These are phyloP conservation scores for Hamamelis virginiana DNA, from an alignment of 164 flowering plant species.

Conservation along the genomic window DNA sequence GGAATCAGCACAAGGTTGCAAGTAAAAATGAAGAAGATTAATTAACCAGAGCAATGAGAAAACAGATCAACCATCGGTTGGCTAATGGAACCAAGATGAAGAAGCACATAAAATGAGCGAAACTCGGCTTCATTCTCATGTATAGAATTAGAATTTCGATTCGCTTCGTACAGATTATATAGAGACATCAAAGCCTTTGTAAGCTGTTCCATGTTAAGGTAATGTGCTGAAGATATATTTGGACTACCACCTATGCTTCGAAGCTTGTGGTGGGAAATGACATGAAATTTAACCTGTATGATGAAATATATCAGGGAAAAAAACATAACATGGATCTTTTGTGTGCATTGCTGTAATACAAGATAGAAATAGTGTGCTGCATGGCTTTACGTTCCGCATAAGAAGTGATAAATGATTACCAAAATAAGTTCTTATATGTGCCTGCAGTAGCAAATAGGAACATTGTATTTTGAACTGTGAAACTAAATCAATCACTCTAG, in stretches of 20 bases:
- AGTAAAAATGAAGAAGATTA: neutral
- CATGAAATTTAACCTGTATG: conserved; percentile 80
- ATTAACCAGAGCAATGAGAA: conserved; percentile 1
- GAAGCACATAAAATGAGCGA: conserved; percentile 74
- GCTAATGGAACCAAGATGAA: conserved; percentile 61
- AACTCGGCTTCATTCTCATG: conserved; percentile 70
- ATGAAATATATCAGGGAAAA: neutral
- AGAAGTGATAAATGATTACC: neutral
- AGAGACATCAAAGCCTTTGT: conserved; percentile 59
- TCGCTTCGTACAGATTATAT: conserved; percentile 59
- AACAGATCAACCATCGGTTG: conserved; percentile 45
- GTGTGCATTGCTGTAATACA: too few relatives aligned
- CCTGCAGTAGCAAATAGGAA: neutral
- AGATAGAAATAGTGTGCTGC: too few relatives aligned
- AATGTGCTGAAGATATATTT: conserved; percentile 43
- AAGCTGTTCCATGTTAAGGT: conserved; percentile 92
- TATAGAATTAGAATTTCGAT: conserved; percentile 31
- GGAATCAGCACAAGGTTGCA: neutral
- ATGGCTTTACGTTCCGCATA: neutral
- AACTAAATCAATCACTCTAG: too few relatives aligned
- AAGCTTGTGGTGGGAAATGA: conserved; percentile 76
- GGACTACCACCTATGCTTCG: conserved; percentile 27
- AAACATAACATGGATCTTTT: neutral
- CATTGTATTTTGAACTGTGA: too few relatives aligned
- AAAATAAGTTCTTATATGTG: neutral